Evolutionary conservation across 2,329 filamentous ascomycete species (phyloP).

Genomic region (Pseudogymnoascus sp.): DNA sequence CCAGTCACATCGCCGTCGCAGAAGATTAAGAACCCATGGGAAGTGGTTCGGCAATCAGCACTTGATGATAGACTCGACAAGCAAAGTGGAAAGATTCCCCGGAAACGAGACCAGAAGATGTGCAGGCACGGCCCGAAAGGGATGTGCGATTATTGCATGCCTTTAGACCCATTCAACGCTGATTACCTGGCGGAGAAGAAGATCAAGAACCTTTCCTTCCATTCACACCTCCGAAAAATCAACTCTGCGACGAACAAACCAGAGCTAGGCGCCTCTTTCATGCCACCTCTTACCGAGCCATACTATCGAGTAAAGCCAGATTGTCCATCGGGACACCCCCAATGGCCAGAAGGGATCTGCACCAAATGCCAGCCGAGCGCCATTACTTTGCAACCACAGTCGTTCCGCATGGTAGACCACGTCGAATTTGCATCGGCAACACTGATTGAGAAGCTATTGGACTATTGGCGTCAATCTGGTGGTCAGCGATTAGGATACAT

Average conservation of each 20-base stretch:
- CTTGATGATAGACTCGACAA: constrained; percentile 83
- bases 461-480: constrained; percentile 75
- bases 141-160: constrained; percentile 99
- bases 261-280: constrained; percentile 87
- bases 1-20: constrained; percentile 46
- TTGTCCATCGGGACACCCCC: constrained; percentile 86
- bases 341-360: constrained; percentile 94
- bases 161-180: constrained; percentile 85
- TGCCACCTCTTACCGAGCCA: constrained; percentile 87
- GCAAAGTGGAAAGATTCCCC: constrained; percentile 79
- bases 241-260: constrained; percentile 96
- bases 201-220: constrained; percentile 97
- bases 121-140: constrained; percentile 93
- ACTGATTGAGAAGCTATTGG: constrained; percentile 81
- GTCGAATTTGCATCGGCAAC: constrained; percentile 86
- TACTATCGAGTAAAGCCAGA: constrained; percentile 83
- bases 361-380: constrained; percentile 97
- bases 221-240: constrained; percentile 87
- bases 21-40: constrained; percentile 83
- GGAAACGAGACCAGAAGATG: constrained; percentile 71
- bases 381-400: constrained; percentile 87
- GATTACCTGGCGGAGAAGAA: constrained; percentile 88
- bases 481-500: constrained; percentile 86
- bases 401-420: constrained; percentile 95
- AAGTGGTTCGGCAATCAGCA: constrained; percentile 77